Conservation (phyloP, 1,139 yeast species). For the Hanseniaspora gamundiae region DNA sequence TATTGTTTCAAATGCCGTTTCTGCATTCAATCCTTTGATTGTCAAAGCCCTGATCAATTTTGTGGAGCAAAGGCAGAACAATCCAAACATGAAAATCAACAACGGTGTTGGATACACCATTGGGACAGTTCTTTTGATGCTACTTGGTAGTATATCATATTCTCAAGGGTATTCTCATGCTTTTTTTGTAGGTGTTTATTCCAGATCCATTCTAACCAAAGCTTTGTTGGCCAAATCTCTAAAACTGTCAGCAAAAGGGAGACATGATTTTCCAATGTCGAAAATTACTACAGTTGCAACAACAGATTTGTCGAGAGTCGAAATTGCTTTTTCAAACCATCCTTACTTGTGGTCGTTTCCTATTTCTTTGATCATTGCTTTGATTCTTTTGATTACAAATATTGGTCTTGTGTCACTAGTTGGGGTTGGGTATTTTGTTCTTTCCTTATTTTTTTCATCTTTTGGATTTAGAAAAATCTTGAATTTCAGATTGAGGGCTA, state of each 20-base stretch:
- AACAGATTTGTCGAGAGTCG: constrained; percentile 70
- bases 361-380: constrained; percentile 43
- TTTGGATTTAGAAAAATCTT: constrained; percentile 31
- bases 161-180: constrained; percentile 56
- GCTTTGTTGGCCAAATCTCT: constrained; percentile 58
- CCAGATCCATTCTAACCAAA: constrained; percentile 53
- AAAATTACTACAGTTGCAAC: constrained; percentile 64
- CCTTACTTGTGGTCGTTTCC: constrained; percentile 56
- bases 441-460: constrained; percentile 23
- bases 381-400: constrained; percentile 54
- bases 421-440: constrained; percentile 45
- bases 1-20: constrained; percentile 36
- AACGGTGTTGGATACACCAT: constrained; percentile 51
- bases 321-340: constrained; percentile 61
- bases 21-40: constrained; percentile 40
- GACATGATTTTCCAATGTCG: constrained; percentile 50
- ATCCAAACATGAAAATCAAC: constrained; percentile 22
- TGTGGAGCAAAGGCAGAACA: constrained; percentile 28
- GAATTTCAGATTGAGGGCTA: constrained; percentile 33
- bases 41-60: constrained; percentile 42
- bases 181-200: constrained; percentile 55
- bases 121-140: constrained; percentile 38
- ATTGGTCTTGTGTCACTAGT: constrained; percentile 66
- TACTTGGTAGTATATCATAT: constrained; percentile 37
- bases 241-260: constrained; percentile 45